A percentile compares a stretch with the other conserved stretches of the same genome.
phyloP scores from a whole-genome alignment of 106 monocot species.

The Apostasia shenzhenica region DNA sequence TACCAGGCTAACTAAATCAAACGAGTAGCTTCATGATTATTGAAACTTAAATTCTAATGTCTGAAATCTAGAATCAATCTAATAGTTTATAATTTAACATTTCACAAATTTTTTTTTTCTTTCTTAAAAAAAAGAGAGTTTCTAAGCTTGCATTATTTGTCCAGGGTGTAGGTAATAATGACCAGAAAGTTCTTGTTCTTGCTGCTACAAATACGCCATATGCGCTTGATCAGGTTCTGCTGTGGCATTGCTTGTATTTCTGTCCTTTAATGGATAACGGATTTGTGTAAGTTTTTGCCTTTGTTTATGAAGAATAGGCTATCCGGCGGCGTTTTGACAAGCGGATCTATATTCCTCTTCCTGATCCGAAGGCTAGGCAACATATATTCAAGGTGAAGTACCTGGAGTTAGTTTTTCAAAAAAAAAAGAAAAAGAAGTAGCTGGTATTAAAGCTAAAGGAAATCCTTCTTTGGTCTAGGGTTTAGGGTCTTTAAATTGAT shows the following conservation, averaged over 20 bases:
- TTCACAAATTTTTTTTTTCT: neutral
- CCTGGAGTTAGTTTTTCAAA: neutral
- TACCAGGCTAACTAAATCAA: no score
- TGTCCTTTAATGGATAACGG: neutral
- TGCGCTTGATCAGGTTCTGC: slow-evolving; percentile 74
- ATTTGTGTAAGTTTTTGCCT: neutral
- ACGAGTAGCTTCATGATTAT: no score
- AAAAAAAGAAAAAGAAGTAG: no score
- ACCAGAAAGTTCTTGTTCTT: slow-evolving; percentile 80
- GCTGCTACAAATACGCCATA: slow-evolving; percentile 87
- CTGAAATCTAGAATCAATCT: no score
- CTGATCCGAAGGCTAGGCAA: slow-evolving; percentile 76
- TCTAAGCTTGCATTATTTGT: neutral
- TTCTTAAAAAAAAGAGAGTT: no score
- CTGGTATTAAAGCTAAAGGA: no score
- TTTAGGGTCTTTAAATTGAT: no score
- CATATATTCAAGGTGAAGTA: slow-evolving; percentile 76
- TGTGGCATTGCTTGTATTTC: neutral
- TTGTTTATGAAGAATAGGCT: slow-evolving; percentile 30
- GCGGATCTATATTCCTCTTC: slow-evolving; percentile 82
- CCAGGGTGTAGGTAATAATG: slow-evolving; percentile 84
- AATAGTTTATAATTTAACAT: neutral
- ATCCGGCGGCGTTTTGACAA: slow-evolving; percentile 81
- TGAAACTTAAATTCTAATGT: no score
- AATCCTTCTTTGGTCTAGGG: no score